phyloP scores from a whole-genome alignment of 208 protist genomes.

The Trypanosoma caninum region DNA sequence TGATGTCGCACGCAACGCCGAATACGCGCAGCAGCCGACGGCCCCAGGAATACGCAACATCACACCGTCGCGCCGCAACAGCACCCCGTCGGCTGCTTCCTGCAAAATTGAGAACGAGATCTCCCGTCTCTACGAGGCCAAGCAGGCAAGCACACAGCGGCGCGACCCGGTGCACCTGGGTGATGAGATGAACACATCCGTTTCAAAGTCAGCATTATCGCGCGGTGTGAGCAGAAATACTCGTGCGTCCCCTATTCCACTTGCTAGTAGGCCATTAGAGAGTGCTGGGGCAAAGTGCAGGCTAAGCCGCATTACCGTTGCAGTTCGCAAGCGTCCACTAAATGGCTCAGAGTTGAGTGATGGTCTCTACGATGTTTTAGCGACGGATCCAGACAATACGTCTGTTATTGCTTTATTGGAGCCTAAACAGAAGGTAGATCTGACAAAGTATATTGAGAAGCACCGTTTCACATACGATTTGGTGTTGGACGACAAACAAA shows the following conservation, averaged over 20 bases:
- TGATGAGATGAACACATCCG: constrained; percentile 27
- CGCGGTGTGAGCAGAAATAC: constrained; percentile 63
- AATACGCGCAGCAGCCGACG: constrained; percentile 10
- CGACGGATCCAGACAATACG: constrained; percentile 79
- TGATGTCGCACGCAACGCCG: constrained; percentile 14
- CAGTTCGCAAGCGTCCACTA: constrained; percentile 90
- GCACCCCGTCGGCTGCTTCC: constrained; percentile 21
- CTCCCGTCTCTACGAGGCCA: constrained; percentile 23
- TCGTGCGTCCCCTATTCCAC: constrained; percentile 46
- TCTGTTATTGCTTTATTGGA: constrained; percentile 79
- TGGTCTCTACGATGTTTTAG: constrained; percentile 87
- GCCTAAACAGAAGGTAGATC: constrained; percentile 93
- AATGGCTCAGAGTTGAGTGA: constrained; percentile 71
- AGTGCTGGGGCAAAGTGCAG: constrained; percentile 34
- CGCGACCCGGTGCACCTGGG: constrained; percentile 44
- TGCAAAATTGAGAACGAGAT: constrained; percentile 25
- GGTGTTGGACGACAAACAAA: constrained; percentile 91
- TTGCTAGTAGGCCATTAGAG: constrained; percentile 42
- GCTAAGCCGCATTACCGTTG: constrained; percentile 83
- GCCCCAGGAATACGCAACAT: constrained; percentile 23
- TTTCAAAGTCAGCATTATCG: constrained; percentile 38
- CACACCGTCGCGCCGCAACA: constrained; percentile 25
- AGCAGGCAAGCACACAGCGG: constrained; percentile 27
- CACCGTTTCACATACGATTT: constrained; percentile 96
- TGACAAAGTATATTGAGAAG: constrained; percentile 96